Evolutionary conservation across 768 basidiomycete genomes (phyloP).

Genomic region (Trametes cinnabarina): DNA sequence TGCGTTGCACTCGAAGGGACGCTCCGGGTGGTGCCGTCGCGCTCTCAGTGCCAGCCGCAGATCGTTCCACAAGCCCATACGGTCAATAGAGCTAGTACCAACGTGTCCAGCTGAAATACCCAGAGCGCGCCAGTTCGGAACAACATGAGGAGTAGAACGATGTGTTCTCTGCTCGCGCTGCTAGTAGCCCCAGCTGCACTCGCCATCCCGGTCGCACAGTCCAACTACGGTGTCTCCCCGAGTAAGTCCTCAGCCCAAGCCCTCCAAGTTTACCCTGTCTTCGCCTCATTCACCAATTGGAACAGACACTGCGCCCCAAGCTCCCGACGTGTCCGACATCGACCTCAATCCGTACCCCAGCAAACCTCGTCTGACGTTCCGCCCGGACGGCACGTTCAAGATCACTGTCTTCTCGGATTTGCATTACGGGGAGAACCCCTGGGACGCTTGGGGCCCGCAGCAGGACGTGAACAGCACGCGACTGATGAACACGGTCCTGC

Average conservation of each 20-base stretch:
- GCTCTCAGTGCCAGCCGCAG: no score
- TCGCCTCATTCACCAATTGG: no score
- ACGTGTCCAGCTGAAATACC: no score
- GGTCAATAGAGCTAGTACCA: no score
- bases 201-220: neutral
- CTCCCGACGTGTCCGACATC: neutral
- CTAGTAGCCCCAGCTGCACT: neutral
- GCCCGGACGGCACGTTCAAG: slow-evolving; percentile 62
- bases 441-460: slow-evolving; percentile 63
- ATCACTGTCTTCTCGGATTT: slow-evolving; percentile 72
- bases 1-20: no score
- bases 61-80: no score
- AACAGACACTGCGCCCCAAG: no score
- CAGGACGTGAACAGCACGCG: slow-evolving; percentile 63
- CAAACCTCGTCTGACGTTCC: slow-evolving; percentile 55
- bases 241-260: neutral
- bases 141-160: no score
- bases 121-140: no score
- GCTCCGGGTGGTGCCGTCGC: no score
- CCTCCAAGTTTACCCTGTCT: neutral
- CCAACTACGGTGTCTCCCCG: neutral
- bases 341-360: slow-evolving; percentile 41
- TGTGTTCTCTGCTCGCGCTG: neutral
- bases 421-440: slow-evolving; percentile 75
- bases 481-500: slow-evolving; percentile 56